Percentiles rank a stretch among this genome's conserved stretches.
phyloP scores from a whole-genome alignment of 1,284 basidiomycete species.

The Ustanciosporium gigantosporum region DNA sequence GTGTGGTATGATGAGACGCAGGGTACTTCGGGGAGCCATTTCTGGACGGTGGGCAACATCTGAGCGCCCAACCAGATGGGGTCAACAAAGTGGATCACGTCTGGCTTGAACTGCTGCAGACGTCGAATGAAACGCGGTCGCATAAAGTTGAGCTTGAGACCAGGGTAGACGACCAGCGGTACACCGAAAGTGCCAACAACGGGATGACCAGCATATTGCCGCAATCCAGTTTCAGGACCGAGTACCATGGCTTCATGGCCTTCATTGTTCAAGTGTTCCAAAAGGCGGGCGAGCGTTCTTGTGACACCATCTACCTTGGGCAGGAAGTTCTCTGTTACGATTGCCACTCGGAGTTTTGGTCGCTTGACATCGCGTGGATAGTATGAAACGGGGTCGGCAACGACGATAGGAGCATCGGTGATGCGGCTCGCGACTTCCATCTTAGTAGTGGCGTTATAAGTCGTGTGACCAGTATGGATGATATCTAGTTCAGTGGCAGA shows the following conservation, averaged over 20 bases:
- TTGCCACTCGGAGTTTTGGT: slow-evolving; percentile 60
- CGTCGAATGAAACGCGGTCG: slow-evolving; percentile 66
- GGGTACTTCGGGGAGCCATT: slow-evolving; percentile 62
- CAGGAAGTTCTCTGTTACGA: slow-evolving; percentile 66
- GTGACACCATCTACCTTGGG: slow-evolving; percentile 68
- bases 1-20: slow-evolving; percentile 67
- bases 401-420: neutral
- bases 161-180: slow-evolving; percentile 66
- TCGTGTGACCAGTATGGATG: too few species aligned
- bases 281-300: slow-evolving; percentile 66
- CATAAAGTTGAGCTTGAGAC: slow-evolving; percentile 68
- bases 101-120: slow-evolving; percentile 64
- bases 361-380: slow-evolving; percentile 49
- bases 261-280: slow-evolving; percentile 66
- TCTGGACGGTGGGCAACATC: slow-evolving; percentile 59
- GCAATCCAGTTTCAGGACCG: slow-evolving; percentile 66
- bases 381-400: neutral
- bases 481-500: too few species aligned
- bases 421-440: neutral
- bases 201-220: slow-evolving; percentile 65
- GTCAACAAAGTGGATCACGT: slow-evolving; percentile 64
- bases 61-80: slow-evolving; percentile 67
- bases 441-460: too few species aligned
- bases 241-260: slow-evolving; percentile 67
- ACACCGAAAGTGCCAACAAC: slow-evolving; percentile 67